Evolutionary conservation across 2,329 filamentous ascomycete genomes (phyloP).

Genomic region (Trichophyton equinum): DNA sequence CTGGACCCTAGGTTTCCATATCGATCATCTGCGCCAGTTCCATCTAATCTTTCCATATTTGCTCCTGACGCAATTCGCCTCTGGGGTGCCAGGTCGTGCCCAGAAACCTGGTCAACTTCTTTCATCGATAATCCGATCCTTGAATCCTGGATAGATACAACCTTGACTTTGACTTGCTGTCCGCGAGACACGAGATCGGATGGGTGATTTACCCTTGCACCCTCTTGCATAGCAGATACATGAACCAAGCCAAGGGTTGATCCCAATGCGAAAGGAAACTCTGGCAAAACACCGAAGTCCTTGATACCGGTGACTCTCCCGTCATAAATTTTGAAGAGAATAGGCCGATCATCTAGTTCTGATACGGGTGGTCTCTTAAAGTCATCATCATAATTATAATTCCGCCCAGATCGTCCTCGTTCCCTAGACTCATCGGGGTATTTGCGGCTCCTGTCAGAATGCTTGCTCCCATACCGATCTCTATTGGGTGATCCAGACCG

Average conservation of each 20-base stretch:
- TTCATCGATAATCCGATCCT: slow-evolving; percentile 91
- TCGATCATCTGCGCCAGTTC: slow-evolving; percentile 41
- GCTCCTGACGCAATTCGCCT: slow-evolving; percentile 73
- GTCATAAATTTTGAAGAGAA: slow-evolving; percentile 77
- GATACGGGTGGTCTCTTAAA: slow-evolving; percentile 54
- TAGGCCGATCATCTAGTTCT: slow-evolving; percentile 69
- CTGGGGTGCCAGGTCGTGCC: slow-evolving; percentile 68
- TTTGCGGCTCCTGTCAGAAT: slow-evolving; percentile 38
- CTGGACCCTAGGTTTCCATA: slow-evolving; percentile 41
- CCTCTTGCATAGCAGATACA: slow-evolving; percentile 74
- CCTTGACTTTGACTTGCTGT: slow-evolving; percentile 84
- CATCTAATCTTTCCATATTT: slow-evolving; percentile 72
- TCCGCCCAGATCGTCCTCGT: slow-evolving; percentile 27
- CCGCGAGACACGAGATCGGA: slow-evolving; percentile 71
- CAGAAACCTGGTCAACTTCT: slow-evolving; percentile 83
- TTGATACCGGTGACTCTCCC: slow-evolving; percentile 86
- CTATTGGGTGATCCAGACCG: slow-evolving; percentile 41
- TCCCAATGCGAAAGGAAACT: no score
- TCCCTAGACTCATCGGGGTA: slow-evolving; percentile 37
- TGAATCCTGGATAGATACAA: slow-evolving; percentile 69
- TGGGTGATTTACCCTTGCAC: slow-evolving; percentile 79
- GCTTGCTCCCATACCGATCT: slow-evolving; percentile 46
- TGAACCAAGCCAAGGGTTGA: slow-evolving; percentile 94
- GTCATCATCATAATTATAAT: slow-evolving; percentile 39
- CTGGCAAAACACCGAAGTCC: slow-evolving; percentile 91